These are phyloP conservation scores for Triadica sebifera DNA, from an alignment of 345 rosid genomes.

Conservation along the genomic window DNA sequence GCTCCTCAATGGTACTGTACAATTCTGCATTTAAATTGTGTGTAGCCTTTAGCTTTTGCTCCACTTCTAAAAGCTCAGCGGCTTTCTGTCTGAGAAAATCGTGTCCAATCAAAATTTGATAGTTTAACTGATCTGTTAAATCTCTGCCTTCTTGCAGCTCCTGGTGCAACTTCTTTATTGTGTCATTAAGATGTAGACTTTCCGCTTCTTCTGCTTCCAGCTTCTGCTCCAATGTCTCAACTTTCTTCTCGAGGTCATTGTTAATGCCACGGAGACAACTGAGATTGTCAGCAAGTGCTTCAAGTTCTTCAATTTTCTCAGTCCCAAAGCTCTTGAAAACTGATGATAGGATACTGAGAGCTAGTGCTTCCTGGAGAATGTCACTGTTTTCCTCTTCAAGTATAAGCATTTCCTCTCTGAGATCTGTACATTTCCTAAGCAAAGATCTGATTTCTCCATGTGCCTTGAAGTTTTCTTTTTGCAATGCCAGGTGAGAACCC, in stretches of 20 bases:
- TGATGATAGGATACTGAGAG: constrained; percentile 44
- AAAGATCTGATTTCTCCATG: constrained; percentile 45
- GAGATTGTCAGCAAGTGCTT: constrained; percentile 46
- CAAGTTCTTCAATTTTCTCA: constrained; percentile 54
- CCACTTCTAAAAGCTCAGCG: constrained; percentile 58
- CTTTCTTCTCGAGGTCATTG: constrained; percentile 45
- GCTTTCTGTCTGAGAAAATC: constrained; percentile 58
- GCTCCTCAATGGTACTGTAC: constrained; percentile 54
- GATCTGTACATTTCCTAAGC: constrained; percentile 42
- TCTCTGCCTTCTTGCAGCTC: constrained; percentile 56
- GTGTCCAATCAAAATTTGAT: constrained; percentile 45
- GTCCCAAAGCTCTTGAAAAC: constrained; percentile 50
- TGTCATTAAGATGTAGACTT: constrained; percentile 40
- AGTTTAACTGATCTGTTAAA: constrained; percentile 54
- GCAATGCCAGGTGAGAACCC: constrained; percentile 44
- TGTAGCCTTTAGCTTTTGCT: constrained; percentile 63
- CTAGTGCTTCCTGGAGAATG: constrained; percentile 49
- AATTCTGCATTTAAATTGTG: constrained; percentile 52
- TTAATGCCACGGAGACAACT: constrained; percentile 35
- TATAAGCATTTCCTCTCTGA: constrained; percentile 41
- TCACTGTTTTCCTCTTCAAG: constrained; percentile 61
- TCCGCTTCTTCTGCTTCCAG: constrained; percentile 50
- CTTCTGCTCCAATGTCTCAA: constrained; percentile 44
- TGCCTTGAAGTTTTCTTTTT: constrained; percentile 48
- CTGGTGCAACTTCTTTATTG: constrained; percentile 45